Percentiles rank a stretch among this genome's conserved stretches.
Evolutionary conservation across 2,329 filamentous ascomycete species (phyloP).

Genomic region (Venturia aucupariae): DNA sequence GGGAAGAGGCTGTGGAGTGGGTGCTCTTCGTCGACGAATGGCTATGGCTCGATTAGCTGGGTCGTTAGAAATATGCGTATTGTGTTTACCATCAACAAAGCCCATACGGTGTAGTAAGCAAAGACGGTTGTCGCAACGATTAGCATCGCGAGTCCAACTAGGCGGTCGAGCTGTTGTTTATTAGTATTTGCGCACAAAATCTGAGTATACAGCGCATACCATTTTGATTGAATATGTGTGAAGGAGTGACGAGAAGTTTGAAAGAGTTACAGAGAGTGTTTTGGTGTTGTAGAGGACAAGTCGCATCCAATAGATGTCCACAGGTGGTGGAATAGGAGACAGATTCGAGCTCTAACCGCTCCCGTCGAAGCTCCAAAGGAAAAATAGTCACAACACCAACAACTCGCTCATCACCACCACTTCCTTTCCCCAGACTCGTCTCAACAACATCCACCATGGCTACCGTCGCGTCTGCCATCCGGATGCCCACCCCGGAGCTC

Average conservation of each 20-base stretch:
- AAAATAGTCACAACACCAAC: constrained; percentile 1
- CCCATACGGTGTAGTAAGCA: constrained; percentile 96
- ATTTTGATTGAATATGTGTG: constrained; percentile 6
- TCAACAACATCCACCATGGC: constrained; percentile 7
- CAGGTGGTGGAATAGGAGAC: background rate
- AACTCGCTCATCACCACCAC: constrained; percentile 1
- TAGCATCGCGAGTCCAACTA: constrained; percentile 67
- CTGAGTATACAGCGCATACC: background rate
- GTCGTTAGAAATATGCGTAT: background rate
- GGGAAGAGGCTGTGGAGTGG: constrained; percentile 91
- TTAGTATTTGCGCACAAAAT: background rate
- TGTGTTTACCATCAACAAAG: constrained; percentile 75
- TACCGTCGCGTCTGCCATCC: constrained; percentile 14
- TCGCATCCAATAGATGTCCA: background rate
- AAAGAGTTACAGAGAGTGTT: background rate
- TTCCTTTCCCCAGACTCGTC: background rate
- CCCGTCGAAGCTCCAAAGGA: background rate
- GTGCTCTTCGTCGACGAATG: constrained; percentile 93
- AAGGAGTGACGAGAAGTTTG: constrained; percentile 12
- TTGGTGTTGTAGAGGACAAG: background rate
- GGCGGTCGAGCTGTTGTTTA: constrained; percentile 70
- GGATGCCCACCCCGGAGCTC: constrained; percentile 15
- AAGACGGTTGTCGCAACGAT: constrained; percentile 64
- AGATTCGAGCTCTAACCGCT: background rate
- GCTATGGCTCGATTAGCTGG: constrained; percentile 43